Evolutionary conservation across 2,329 filamentous ascomycete species (phyloP), one percentile per base, ranked within the genome.

Genomic region (Aspergillus sp.): DNA sequence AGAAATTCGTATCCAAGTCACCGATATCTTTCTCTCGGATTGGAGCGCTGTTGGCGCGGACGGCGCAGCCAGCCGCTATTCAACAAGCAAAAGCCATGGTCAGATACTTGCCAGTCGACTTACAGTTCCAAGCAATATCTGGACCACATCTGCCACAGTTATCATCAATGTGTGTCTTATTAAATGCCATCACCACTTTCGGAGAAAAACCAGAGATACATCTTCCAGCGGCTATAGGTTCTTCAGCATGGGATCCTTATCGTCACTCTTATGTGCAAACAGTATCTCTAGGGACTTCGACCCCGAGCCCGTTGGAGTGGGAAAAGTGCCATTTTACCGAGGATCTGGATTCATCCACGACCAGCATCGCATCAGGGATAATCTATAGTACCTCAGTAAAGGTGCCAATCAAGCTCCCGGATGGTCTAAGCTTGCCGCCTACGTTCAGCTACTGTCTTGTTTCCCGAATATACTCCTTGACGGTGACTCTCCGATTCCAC

Each of bases 361-460:
- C 8, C 15, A 25, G 39, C 7, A 15, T n/a, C 36, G 11, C 7
- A 19, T 10, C 25, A 32, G n/a, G 48, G 10, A 17, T 5, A 27
- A 23, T 36, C 2, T 63, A 60, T 17, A 61, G 48, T 10, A n/a
- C 62, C 19, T 48, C 51, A 5, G 2, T 61, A 23, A 47, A 61
- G 6, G 13, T 57, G 15, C 41, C 36, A 3, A 19, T 62, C 23
- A 49, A 41, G 25, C 27, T 66, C 7, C 54, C 61, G 2, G 17
- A 19, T 3, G 10, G 41, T 32, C 42, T 39, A 7, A 19, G 8
- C 6, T 62, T 62, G 25, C 54, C 62, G 3, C 57, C 60, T 4
- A 66, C 57, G 8, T 66, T 64, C 13, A 56, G 64, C 38, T 67
- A 62, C 2, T 69, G 64, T 47, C 64, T 66, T 5, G 47, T 65